Evolutionary conservation across 2,329 filamentous ascomycete genomes (phyloP).

Genomic region (Fusarium bulbicola): DNA sequence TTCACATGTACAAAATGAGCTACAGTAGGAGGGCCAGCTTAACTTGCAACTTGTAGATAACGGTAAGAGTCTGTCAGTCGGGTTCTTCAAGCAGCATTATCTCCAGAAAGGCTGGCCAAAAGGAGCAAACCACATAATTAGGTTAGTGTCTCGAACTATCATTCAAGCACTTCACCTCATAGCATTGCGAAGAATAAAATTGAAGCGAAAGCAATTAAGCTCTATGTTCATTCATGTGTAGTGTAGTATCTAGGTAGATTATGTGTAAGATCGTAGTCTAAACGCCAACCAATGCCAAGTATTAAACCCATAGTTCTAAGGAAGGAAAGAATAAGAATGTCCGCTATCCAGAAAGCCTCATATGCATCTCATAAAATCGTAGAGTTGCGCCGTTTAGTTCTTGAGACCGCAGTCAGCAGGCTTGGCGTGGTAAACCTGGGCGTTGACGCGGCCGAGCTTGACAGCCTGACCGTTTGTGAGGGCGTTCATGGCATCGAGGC

Average conservation of each 20-base stretch:
- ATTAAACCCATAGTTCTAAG: conserved; percentile 40
- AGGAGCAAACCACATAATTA: not conserved
- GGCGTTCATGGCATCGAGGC: conserved; percentile 62
- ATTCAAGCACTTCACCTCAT: not conserved
- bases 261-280: conserved; percentile 32
- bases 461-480: conserved; percentile 63
- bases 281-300: conserved; percentile 39
- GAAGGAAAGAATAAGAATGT: conserved; percentile 31
- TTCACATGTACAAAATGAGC: not conserved
- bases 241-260: conserved; percentile 35
- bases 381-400: conserved; percentile 14
- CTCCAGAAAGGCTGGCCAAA: not conserved
- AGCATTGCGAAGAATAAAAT: not conserved
- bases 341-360: conserved; percentile 11
- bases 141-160: not conserved
- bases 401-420: conserved; percentile 55
- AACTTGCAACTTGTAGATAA: not conserved
- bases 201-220: conserved; percentile 7
- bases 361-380: conserved; percentile 26
- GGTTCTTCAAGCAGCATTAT: not conserved
- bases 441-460: conserved; percentile 62
- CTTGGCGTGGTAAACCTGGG: conserved; percentile 55
- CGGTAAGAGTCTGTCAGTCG: not conserved
- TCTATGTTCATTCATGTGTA: conserved; percentile 30
- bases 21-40: not conserved